These are phyloP conservation scores for Rhexocercosporidium sp. DNA, from an alignment of 2,329 filamentous ascomycete genomes.

Conservation along the genomic window DNA sequence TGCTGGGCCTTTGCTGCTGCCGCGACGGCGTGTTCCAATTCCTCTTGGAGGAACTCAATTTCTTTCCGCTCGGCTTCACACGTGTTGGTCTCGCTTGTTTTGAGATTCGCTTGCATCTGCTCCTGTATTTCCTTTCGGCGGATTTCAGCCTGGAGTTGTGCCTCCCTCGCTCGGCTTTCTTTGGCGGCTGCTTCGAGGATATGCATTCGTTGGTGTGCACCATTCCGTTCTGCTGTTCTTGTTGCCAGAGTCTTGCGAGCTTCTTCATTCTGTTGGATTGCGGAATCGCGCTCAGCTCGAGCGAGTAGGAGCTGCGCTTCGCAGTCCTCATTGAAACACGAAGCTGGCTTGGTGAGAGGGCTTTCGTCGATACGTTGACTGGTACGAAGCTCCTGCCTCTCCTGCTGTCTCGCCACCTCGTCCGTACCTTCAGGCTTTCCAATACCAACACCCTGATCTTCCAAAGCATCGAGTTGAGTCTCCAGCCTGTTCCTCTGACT, in stretches of 20 bases:
- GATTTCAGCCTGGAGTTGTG: neutral
- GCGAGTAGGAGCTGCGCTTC: neutral
- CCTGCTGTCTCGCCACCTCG: neutral
- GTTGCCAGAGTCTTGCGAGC: constrained; percentile 12
- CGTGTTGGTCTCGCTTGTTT: neutral
- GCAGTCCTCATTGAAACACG: neutral
- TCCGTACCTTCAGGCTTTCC: neutral
- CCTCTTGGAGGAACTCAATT: neutral
- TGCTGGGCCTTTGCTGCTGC: constrained; percentile 1
- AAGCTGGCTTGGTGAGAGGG: too few relatives aligned
- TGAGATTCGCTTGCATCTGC: neutral
- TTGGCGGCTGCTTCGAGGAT: constrained; percentile 15
- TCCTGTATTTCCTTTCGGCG: neutral
- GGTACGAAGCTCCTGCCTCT: neutral
- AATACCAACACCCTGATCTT: neutral
- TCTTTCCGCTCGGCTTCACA: neutral
- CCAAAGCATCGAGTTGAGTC: neutral
- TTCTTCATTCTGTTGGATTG: constrained; percentile 9
- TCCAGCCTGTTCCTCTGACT: neutral
- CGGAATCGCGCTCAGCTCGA: constrained; percentile 9
- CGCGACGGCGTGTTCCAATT: neutral
- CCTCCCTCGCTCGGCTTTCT: neutral
- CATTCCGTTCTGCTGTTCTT: constrained; percentile 18
- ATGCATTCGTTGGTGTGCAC: constrained; percentile 12
- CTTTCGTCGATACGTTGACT: neutral